A percentile compares a stretch with the other conserved stretches of the same genome.
These are phyloP conservation scores for Malassezia obtusa DNA, from an alignment of 1,284 basidiomycete species.

Conservation along the genomic window DNA sequence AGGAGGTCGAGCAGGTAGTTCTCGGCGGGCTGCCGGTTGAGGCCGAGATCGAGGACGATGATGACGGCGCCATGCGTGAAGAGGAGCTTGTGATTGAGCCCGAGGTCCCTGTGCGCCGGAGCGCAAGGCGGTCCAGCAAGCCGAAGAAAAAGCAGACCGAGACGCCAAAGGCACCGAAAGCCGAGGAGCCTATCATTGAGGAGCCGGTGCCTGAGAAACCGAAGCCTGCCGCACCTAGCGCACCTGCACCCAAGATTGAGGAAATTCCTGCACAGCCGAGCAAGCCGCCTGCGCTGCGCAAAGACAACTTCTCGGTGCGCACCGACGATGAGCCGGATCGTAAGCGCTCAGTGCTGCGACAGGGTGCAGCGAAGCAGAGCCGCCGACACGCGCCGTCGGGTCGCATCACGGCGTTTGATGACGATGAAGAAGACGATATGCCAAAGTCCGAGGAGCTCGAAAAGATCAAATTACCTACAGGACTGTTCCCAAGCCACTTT, in stretches of 20 bases:
- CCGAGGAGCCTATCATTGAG: background rate
- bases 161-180: background rate
- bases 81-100: background rate
- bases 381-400: slow-evolving; percentile 40
- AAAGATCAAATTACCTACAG: slow-evolving; percentile 43
- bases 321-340: slow-evolving; percentile 19
- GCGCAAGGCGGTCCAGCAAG: background rate
- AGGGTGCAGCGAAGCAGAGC: slow-evolving; percentile 32
- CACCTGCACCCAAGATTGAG: slow-evolving; percentile 2
- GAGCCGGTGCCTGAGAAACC: background rate
- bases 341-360: slow-evolving; percentile 35
- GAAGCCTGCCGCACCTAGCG: background rate
- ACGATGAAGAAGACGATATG: slow-evolving; percentile 32
- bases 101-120: slow-evolving; percentile 7
- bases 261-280: background rate
- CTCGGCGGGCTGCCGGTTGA: background rate
- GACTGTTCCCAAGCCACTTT: slow-evolving; percentile 38
- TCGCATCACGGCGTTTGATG: slow-evolving; percentile 37
- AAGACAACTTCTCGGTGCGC: slow-evolving; percentile 32
- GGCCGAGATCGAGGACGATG: background rate
- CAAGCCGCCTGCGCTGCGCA: slow-evolving; percentile 5
- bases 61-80: background rate
- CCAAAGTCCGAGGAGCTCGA: slow-evolving; percentile 24
- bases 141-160: background rate
- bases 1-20: background rate